Evolutionary conservation across 1,284 basidiomycete species (phyloP).

Genomic region (Microbotryum lychnidis-dioicae): DNA sequence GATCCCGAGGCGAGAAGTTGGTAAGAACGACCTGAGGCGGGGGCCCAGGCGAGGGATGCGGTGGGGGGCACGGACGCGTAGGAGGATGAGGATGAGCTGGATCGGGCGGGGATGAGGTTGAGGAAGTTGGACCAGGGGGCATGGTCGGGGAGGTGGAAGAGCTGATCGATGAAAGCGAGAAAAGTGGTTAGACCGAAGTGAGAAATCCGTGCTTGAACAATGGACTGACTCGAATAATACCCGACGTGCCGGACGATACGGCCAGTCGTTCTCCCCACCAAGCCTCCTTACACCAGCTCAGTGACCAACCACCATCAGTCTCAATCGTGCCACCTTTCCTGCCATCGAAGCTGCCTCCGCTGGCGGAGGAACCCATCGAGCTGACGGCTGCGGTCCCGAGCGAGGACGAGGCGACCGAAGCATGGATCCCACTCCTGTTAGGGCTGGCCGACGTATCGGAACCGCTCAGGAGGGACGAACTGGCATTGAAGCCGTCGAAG

Average conservation of each 20-base stretch:
- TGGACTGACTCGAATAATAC: slow-evolving; percentile 59
- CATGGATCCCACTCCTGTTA: too few species aligned
- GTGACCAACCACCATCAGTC: slow-evolving; percentile 80
- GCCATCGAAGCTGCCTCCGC: slow-evolving; percentile 14
- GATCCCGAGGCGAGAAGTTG: slow-evolving; percentile 82
- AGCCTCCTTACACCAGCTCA: slow-evolving; percentile 87
- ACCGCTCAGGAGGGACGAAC: too few species aligned
- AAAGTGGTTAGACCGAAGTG: background rate
- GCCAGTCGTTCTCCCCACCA: slow-evolving; percentile 88
- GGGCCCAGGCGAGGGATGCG: slow-evolving; percentile 78
- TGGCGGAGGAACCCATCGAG: background rate
- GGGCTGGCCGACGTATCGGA: too few species aligned
- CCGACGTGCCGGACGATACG: slow-evolving; percentile 60
- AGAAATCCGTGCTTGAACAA: background rate
- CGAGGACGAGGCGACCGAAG: too few species aligned
- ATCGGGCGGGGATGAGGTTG: slow-evolving; percentile 41
- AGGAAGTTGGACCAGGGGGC: slow-evolving; percentile 37
- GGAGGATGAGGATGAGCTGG: slow-evolving; percentile 55
- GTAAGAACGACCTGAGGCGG: slow-evolving; percentile 79
- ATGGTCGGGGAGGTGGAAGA: slow-evolving; percentile 44
- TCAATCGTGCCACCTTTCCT: slow-evolving; percentile 28
- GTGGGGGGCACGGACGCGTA: slow-evolving; percentile 48
- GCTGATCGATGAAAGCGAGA: slow-evolving; percentile 33
- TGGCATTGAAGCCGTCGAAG: too few species aligned
- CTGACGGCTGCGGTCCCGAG: too few species aligned